Evolutionary conservation across 306 rosid species (phyloP), one percentile per base, ranked within the genome.

Genomic region (Mimosa pudica): DNA sequence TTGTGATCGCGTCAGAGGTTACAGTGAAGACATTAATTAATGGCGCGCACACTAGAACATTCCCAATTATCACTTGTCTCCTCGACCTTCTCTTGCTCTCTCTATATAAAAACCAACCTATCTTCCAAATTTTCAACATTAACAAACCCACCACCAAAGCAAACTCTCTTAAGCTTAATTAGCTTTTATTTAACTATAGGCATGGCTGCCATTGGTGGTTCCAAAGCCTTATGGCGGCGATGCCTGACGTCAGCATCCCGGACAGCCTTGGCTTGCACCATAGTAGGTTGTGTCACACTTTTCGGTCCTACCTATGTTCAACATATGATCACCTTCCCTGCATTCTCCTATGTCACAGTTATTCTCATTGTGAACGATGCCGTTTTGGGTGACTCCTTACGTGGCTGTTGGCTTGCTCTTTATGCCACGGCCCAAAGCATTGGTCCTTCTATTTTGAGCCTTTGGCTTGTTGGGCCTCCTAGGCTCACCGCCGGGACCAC

Each of bases 311-410:
- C 81, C 42, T 44, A 79, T 49, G 65, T 91, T 65, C 86, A 71
- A n/a, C 44, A 18, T 70, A 83, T 73, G 1, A 76, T 82, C n/a
- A 73, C 85, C 41, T 88, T 89, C 70, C 97, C 97, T 0, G 89
- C 97, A 47, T 91, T 91, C 84, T 88, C 97, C 1, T 91, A 89
- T 32, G 89, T 82, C 30, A 86, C 93, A 0, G 89, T 82, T 2
- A 80, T 87, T 14, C 90, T 91, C 80, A 80, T 89, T 16, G 80
- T 66, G 32, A 83, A 86, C 3, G 86, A 86, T 20, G 90, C 92
- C 11, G 77, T 89, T 2, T 77, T 91, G 0, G 93, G 97, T 0
- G 88, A 91, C 86, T 17, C 89, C 7, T 24, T 91, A 1, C 82
- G 82, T 16, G 89, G 88, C 14, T 80, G 79, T 32, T 80, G 89